A percentile compares a stretch with the other conserved stretches of the same genome.
Conservation (phyloP, 116 monocot genomes). For the Dioscorea cayenensis region DNA sequence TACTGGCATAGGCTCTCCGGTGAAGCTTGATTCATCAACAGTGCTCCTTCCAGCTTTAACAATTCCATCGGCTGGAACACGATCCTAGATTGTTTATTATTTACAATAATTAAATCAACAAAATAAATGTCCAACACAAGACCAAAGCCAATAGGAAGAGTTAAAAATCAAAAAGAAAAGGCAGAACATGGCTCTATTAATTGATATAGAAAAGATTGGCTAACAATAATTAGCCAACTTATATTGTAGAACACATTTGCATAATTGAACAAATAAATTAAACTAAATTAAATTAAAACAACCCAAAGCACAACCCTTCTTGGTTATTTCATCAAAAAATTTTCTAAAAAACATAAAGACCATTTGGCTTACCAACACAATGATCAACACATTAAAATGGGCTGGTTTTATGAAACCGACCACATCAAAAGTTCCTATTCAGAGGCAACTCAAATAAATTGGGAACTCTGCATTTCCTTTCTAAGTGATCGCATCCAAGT, state of each 20-base stretch:
- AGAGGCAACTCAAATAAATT: not conserved
- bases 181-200: not conserved
- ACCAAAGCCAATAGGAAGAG: not conserved
- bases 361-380: too few relatives aligned
- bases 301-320: too few relatives aligned
- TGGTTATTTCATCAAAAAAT: too few relatives aligned
- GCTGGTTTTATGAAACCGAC: not conserved
- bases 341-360: too few relatives aligned
- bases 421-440: not conserved
- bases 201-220: not conserved
- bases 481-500: not conserved
- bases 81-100: conserved; percentile 51
- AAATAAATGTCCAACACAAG: not conserved
- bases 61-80: conserved; percentile 95
- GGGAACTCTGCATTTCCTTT: not conserved
- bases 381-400: not conserved
- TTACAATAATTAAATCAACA: conserved; percentile 10
- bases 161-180: not conserved
- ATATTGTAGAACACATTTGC: too few relatives aligned
- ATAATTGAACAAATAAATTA: too few relatives aligned
- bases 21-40: conserved; percentile 96
- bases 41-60: conserved; percentile 92
- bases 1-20: conserved; percentile 94
- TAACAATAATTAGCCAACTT: not conserved
- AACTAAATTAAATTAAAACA: too few relatives aligned